Evolutionary conservation across 164 flowering plant genomes (phyloP), one percentile per base, ranked within the genome.

Genomic region (Tetrastigma voinierianum): DNA sequence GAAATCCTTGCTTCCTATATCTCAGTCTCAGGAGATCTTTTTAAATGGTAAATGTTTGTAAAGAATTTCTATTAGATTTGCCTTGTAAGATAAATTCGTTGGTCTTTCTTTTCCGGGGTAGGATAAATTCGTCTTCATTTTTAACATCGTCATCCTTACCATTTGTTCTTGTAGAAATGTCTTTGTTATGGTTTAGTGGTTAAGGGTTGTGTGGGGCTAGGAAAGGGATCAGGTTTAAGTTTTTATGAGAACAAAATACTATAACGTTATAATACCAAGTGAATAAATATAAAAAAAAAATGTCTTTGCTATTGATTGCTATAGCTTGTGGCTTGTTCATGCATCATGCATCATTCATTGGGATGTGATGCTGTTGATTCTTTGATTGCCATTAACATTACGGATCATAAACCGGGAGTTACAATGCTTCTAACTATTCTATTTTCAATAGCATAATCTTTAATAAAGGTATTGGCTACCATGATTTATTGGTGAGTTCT

Each of bases 321-420:
- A 65, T 88, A 60, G 71, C 79, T 68, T 62, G 84, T 77, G 76
- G 79, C 70, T 44, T 88, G 68, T 76, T n/a, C n/a, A n/a, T n/a
- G n/a, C n/a, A n/a, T 93, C 65, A 65, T 88, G 81, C 90, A 91
- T 80, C 87, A 65, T 59, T 76, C 79, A 15, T 20, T 74, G 65
- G 86, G 85, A 52, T 71, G 65, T 58, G 67, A 64, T 69, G 90
- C 93, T 53, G 76, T 85, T 9, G 95, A 93, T 78, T 51, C 84
- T 52, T 78, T 93, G 74, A 75, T 85, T 77, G 70, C 81, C 66
- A 68, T 86, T 66, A 85, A 86, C 55, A 53, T 48, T 54, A 61
- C 86, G 86, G 87, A 91, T 65, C 85, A 93, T 59, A 83, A 80
- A 78, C 58, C 84, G 69, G 95, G 92, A 61, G 78, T 88, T 53